Evolutionary conservation across 306 rosid genomes (phyloP).

Genomic region (Sicyos edulis): DNA sequence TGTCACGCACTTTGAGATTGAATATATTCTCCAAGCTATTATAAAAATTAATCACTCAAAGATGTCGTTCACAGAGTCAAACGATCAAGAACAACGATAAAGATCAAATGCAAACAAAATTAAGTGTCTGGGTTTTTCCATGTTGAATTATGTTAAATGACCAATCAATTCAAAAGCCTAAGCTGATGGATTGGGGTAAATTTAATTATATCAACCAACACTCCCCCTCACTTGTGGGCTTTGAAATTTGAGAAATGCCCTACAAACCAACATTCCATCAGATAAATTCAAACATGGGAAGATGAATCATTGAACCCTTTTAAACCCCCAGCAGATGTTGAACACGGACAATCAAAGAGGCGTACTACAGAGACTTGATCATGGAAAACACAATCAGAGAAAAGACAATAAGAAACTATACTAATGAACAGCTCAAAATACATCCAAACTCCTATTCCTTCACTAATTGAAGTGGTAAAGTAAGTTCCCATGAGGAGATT

Average conservation of each 20-base stretch:
- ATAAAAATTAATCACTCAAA: background rate
- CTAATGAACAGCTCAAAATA: background rate
- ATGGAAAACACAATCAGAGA: background rate
- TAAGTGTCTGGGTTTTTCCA: background rate
- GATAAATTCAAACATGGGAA: background rate
- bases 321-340: background rate
- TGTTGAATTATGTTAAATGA: no score
- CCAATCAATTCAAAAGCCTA: no score
- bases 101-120: background rate
- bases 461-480: background rate
- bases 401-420: background rate
- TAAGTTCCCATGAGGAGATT: background rate
- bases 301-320: constrained; percentile 3
- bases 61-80: background rate
- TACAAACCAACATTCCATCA: no score
- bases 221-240: no score
- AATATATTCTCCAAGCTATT: background rate
- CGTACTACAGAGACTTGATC: constrained; percentile 6
- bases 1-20: background rate
- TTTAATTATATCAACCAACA: no score
- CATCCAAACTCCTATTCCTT: background rate
- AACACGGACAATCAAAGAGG: background rate
- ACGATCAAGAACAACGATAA: background rate
- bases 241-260: no score
- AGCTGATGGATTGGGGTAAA: no score